Base-by-base conservation (phyloP, 2,329 filamentous ascomycete species). In the Aspergillus terreus region DNA sequence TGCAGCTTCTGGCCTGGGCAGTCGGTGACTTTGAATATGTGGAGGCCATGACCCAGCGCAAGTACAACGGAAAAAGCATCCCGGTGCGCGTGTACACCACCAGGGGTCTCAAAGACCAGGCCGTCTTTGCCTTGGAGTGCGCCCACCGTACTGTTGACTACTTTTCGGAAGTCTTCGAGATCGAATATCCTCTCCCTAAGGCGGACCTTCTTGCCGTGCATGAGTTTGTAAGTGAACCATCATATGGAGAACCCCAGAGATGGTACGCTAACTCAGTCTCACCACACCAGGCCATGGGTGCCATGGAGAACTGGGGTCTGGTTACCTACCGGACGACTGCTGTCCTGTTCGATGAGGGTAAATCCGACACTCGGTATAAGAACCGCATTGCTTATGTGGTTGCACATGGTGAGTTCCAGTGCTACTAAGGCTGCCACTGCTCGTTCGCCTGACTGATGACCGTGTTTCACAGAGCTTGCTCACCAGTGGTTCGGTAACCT, bases 401-500 rank as follows among this genome's bases (percentile, higher is more conserved):
- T 46, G 92, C 94, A n/a, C 94, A 99, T 73, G 76, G 75, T 77
- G 58, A 61, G 68, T 57, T 36, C 43, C 4, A 14, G 33, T 12
- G 6, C 17, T 23, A 36, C 6, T 21, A 15, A 11, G n/a, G n/a
- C 14, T 17, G 25, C 14, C 14, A 35, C 12, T 19, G 38, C 27
- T 9, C 15, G 17, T 54, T 41, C 40, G 5, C 32, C 47, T 45
- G 32, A 45, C 44, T 50, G 35, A 58, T 49, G 17, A 6, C 27
- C 27, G 35, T 32, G 40, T 41, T 30, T 46, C 42, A 42, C 47
- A 76, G 94, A 99, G 72, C 80, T 99, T 56, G 94, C 92, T 50
- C 91, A 96, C 67, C 91, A 95, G 75, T 96, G 92, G 92, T 96
- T 96, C 63, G 91, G 91, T 35, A 95, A 96, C 70, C 81, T 96